phyloP scores from a whole-genome alignment of 208 protist genomes.

The Trypanosoma caninum region DNA sequence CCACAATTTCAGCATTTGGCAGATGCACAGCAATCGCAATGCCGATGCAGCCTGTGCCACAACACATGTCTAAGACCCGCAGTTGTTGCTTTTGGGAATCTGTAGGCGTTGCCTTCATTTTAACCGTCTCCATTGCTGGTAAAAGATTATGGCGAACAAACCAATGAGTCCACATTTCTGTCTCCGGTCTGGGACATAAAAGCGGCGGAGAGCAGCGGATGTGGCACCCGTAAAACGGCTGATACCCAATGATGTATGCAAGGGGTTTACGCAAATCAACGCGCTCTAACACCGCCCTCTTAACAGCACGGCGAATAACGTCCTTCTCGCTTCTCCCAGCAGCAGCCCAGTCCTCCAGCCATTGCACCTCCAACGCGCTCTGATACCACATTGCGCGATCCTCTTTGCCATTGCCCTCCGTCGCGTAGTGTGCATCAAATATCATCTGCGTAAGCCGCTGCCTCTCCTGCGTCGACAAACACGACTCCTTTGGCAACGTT shows the following conservation, averaged over 20 bases:
- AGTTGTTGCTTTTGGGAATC: constrained; percentile 3
- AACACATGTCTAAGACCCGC: constrained; percentile 79
- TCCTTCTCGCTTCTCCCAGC: constrained; percentile 10
- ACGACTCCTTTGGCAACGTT: constrained; percentile 4
- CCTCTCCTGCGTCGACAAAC: constrained; percentile 36
- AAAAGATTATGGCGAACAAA: constrained; percentile 44
- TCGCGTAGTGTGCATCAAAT: constrained; percentile 54
- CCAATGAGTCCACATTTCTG: constrained; percentile 89
- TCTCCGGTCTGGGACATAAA: constrained; percentile 81
- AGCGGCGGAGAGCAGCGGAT: constrained; percentile 67
- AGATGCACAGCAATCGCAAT: constrained; percentile 77
- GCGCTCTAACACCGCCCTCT: constrained; percentile 68
- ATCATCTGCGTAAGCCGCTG: constrained; percentile 51
- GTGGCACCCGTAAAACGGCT: constrained; percentile 83
- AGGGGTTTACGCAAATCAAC: constrained; percentile 82
- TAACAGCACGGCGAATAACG: constrained; percentile 48
- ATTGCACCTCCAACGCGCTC: constrained; percentile 65
- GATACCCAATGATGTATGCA: constrained; percentile 82
- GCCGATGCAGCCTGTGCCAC: constrained; percentile 86
- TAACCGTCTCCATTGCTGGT: not conserved
- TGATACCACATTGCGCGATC: constrained; percentile 66
- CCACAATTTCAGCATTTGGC: constrained; percentile 41
- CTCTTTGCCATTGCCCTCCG: constrained; percentile 23
- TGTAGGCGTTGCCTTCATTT: too few relatives aligned
- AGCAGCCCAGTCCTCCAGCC: constrained; percentile 73